Percentiles rank a stretch among this genome's conserved stretches.
Evolutionary conservation across 306 rosid genomes (phyloP).

Genomic region (Ziziphus jujuba): DNA sequence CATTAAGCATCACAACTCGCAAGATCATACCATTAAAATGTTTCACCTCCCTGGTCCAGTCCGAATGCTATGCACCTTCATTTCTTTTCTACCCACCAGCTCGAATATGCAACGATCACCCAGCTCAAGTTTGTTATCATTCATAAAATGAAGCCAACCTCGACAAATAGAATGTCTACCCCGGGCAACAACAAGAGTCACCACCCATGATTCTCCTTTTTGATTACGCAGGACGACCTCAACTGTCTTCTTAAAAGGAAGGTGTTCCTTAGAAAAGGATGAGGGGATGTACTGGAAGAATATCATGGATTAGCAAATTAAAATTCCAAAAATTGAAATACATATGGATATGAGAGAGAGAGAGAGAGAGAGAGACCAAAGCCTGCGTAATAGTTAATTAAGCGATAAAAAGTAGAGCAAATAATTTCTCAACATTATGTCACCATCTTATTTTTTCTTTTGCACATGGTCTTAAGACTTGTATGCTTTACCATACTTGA

Average conservation of each 20-base stretch:
- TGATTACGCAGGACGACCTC: neutral
- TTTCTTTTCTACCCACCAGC: neutral
- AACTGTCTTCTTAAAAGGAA: neutral
- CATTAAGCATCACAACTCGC: no score
- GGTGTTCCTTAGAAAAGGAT: neutral
- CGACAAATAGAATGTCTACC: neutral
- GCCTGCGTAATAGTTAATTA: no score
- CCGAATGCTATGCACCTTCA: neutral
- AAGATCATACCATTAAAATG: no score
- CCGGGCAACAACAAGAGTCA: neutral
- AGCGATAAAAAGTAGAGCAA: no score
- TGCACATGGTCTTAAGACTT: no score
- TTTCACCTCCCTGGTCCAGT: neutral
- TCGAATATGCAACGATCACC: neutral
- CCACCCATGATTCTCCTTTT: neutral
- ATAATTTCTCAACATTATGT: no score
- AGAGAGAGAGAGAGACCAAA: neutral
- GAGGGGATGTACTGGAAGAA: conserved; percentile 1
- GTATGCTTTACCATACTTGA: no score
- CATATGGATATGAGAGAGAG: neutral
- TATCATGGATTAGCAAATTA: neutral
- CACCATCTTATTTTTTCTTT: no score
- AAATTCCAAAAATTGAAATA: neutral
- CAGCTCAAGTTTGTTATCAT: neutral
- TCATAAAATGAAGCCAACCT: conserved; percentile 3